These are phyloP conservation scores for Mycena sp. DNA, from an alignment of 1,284 basidiomycete genomes.

Conservation along the genomic window DNA sequence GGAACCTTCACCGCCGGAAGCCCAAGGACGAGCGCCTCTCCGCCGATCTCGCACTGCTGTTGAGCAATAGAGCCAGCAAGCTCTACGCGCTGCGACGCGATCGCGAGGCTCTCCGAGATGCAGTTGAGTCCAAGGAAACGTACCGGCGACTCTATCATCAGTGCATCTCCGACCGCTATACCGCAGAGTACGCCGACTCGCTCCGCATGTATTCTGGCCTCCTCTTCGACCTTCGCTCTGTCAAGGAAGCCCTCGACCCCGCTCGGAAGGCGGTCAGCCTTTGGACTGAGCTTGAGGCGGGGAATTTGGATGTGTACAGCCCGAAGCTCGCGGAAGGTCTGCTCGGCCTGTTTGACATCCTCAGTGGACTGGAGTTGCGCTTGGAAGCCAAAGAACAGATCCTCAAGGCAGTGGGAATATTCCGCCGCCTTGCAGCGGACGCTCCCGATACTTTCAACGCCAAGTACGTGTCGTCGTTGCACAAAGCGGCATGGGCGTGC, in stretches of 20 bases:
- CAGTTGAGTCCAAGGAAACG: not conserved
- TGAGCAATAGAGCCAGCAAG: slow-evolving; percentile 1
- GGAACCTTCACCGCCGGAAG: not conserved
- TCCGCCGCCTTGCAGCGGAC: not conserved
- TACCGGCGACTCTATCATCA: not conserved
- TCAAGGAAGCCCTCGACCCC: not conserved
- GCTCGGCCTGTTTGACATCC: not conserved
- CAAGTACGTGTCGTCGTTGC: slow-evolving; percentile 1
- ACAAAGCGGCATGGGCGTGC: not conserved
- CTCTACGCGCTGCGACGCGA: not conserved
- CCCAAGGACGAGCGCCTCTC: not conserved
- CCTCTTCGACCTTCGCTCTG: not conserved
- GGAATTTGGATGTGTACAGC: not conserved
- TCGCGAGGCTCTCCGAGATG: not conserved
- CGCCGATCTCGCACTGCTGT: slow-evolving; percentile 13
- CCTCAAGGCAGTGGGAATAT: not conserved
- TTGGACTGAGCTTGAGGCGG: not conserved
- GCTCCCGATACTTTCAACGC: not conserved
- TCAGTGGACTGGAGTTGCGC: not conserved
- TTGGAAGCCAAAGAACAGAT: not conserved
- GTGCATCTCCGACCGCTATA: not conserved
- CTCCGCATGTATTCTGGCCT: not conserved
- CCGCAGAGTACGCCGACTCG: slow-evolving; percentile 10
- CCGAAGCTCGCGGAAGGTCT: slow-evolving; percentile 1
- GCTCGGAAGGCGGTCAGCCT: not conserved